phyloP scores from a whole-genome alignment of 306 rosid species.

The cucumber (Cucumis sativus) region DNA sequence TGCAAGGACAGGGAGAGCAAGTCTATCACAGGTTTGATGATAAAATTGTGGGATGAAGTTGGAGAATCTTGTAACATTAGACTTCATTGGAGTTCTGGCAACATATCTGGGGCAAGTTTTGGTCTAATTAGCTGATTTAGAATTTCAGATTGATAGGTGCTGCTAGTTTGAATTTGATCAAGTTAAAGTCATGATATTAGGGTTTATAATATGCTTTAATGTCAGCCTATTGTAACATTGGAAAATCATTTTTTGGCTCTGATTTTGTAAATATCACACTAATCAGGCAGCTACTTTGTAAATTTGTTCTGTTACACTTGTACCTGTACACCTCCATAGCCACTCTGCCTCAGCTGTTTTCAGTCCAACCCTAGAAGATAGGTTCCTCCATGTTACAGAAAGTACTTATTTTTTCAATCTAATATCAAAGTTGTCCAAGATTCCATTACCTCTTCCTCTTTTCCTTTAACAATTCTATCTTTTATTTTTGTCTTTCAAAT shows the following conservation, averaged over 20 bases:
- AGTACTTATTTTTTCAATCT: neutral
- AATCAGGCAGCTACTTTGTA: slow-evolving; percentile 23
- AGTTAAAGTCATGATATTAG: slow-evolving; percentile 26
- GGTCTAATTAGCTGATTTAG: slow-evolving; percentile 28
- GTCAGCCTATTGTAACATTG: slow-evolving; percentile 14
- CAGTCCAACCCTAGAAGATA: neutral
- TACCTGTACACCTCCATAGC: slow-evolving; percentile 2
- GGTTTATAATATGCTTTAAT: slow-evolving; percentile 31
- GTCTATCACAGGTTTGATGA: slow-evolving; percentile 10
- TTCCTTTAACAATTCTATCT: neutral
- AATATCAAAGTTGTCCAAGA: neutral
- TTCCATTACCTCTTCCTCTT: neutral
- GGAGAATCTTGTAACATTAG: neutral
- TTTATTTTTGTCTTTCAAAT: neutral
- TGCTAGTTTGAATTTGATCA: slow-evolving; percentile 20
- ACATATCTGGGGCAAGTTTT: neutral
- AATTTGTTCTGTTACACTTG: slow-evolving; percentile 11
- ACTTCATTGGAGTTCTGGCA: neutral
- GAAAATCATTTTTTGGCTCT: slow-evolving; percentile 14
- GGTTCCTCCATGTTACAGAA: neutral
- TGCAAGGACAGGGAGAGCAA: slow-evolving; percentile 6
- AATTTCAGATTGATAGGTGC: slow-evolving; percentile 16
- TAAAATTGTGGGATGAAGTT: slow-evolving; percentile 5
- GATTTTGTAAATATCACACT: slow-evolving; percentile 46
- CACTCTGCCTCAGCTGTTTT: slow-evolving; percentile 5